These are phyloP conservation scores for Vigna mungo DNA, from an alignment of 306 rosid species.

Conservation along the genomic window DNA sequence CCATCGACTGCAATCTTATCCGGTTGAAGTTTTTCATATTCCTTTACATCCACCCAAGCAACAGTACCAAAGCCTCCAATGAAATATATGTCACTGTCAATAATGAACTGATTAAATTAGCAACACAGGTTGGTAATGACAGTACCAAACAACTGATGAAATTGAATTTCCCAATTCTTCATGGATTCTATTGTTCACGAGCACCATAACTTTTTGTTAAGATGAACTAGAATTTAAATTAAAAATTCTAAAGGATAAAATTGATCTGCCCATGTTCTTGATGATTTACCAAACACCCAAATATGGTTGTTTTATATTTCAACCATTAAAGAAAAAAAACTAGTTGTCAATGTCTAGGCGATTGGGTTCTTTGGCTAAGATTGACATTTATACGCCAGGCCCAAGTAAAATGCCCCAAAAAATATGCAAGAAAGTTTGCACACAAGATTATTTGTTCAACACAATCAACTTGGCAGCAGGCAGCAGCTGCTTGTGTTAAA, in stretches of 20 bases:
- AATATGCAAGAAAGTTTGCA: constrained; percentile 8
- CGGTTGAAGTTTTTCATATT: constrained; percentile 90
- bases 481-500: background rate
- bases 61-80: constrained; percentile 99
- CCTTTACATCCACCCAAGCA: constrained; percentile 98
- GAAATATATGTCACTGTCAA: constrained; percentile 93
- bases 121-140: constrained; percentile 33
- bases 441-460: constrained; percentile 29
- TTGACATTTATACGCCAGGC: background rate
- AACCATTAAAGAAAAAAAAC: background rate
- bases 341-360: background rate
- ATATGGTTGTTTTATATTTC: constrained; percentile 5
- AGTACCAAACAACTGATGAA: constrained; percentile 30
- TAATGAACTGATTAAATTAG: constrained; percentile 39
- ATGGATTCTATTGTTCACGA: constrained; percentile 1
- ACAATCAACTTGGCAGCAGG: constrained; percentile 21
- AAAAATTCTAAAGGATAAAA: constrained; percentile 16
- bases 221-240: constrained; percentile 3
- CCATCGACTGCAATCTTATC: constrained; percentile 98
- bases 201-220: background rate
- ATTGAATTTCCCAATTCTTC: constrained; percentile 12
- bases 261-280: background rate
- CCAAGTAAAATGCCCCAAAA: constrained; percentile 25
- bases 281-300: constrained; percentile 36
- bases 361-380: constrained; percentile 2